Evolutionary conservation across 768 basidiomycete genomes (phyloP), one percentile per base, ranked within the genome.

Genomic region (Naganishia antarctica): DNA sequence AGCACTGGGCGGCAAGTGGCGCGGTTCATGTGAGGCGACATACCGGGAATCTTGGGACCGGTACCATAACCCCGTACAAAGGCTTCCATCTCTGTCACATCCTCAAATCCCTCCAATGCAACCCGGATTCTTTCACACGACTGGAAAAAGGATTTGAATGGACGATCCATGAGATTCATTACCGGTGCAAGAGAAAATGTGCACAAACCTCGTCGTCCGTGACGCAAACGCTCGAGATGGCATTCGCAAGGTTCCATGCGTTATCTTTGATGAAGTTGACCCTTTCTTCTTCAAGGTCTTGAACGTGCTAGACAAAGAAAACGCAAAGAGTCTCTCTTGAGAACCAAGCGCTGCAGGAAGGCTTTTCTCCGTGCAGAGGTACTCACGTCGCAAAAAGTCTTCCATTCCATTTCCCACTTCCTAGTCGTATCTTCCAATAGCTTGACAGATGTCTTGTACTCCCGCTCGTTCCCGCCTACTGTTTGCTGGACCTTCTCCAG

Each of bases 341-440:
- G 7, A 18, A 67, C 51, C 61, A 46, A 7, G 25, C 6, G 2
- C 21, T 21, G 40, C 40, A 23, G 48, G 43, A 41, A 16, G 16
- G 29, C 6, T n/a, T 25, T 48, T 8, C 5, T 11, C 8, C n/a
- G 18, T 12, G 37, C 37, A 7, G 7, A 8, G 7, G 0, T 41
- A 67, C 78, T 71, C 60, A 57, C 53, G 77, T 99, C 96, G 73
- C 91, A 93, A 78, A 96, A 98, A 2, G 80, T 80, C 78, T 90
- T 93, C 96, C 96, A 99, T 65, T 90, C 87, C 66, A 83, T 81
- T 74, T 96, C 92, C 96, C 94, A 98, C 71, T 88, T 87, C 53
- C 80, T 81, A 23, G 83, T 82, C 15, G 90, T 94, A 53, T 90
- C 88, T 68, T 85, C 84, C 43, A 96, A 77, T 0, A 85, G 87